Base-by-base conservation (phyloP, 352 stramenopile genomes). In the Phytopythium oedochilum region DNA sequence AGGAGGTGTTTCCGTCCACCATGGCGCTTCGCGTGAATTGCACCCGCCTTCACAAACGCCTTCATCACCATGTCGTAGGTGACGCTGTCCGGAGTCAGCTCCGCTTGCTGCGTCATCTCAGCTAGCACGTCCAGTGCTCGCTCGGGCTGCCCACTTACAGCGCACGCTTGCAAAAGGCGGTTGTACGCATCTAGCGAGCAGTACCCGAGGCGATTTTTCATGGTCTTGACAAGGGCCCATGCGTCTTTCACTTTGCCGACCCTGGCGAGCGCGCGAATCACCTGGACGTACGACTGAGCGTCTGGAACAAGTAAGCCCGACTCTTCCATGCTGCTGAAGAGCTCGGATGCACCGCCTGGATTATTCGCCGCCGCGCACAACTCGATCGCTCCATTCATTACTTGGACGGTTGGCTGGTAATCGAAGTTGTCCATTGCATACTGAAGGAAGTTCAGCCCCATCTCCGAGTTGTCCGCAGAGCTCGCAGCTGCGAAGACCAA, bases 31-130 rank as follows among this genome's bases (percentile, higher is more conserved):
- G 57, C 63, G 57, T 47, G 18, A 18, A 59, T 34, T 39, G 57
- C 58, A 31, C 55, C 56, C 25, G 56, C 44, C 63, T 55, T 66
- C 22, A 75, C 61, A 38, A 89, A 77, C 39, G 77, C 68, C 58
- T 74, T 75, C 2, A 92, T 35, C 6, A 78, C 60, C 18, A 66
- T 79, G 42, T 90, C 85, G 56, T 78, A 92, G 17, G 74, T 81
- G 55, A 73, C 55, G 0, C 72, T n/a, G 45, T 88, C 65, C 6
- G 67, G 71, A 18, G 42, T 25, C 20, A 79, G 31, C 9, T 58
- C 60, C 23, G 55, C 42, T 35, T 73, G 58, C 12, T 59, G 23
- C 9, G 64, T 47, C 36, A 89, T 78, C 47, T 76, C 66, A 15
- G 48, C 26, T 18, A 89, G 36, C 3, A 85, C 51, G 29, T 80